Conservation (phyloP, 768 basidiomycete species). For the Grammothele lineata region DNA sequence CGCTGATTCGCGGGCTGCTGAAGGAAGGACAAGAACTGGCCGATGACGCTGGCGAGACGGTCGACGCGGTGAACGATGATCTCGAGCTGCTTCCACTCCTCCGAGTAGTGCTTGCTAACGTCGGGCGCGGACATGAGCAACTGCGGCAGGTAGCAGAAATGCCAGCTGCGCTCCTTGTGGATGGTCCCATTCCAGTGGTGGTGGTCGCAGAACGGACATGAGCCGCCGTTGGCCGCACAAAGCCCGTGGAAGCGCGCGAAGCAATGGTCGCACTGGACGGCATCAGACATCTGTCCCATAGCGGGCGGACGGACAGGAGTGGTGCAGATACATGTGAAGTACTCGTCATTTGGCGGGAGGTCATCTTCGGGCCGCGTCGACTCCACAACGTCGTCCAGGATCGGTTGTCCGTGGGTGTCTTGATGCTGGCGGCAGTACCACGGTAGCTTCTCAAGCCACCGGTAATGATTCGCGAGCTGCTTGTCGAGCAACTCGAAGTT, state of each 20-base stretch:
- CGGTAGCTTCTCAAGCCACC: slow-evolving; percentile 71
- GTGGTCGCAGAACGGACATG: slow-evolving; percentile 88
- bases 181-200: slow-evolving; percentile 89
- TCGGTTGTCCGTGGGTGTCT: slow-evolving; percentile 54
- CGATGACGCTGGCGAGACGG: slow-evolving; percentile 67
- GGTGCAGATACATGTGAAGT: slow-evolving; percentile 81
- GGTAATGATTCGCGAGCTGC: slow-evolving; percentile 61
- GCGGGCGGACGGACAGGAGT: slow-evolving; percentile 76
- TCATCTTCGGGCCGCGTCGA: slow-evolving; percentile 77
- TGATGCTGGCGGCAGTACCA: slow-evolving; percentile 75
- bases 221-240: slow-evolving; percentile 85
- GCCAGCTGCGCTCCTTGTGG: slow-evolving; percentile 77
- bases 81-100: slow-evolving; percentile 77
- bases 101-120: slow-evolving; percentile 72
- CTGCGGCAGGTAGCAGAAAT: slow-evolving; percentile 74
- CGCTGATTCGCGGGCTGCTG: slow-evolving; percentile 67
- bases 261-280: slow-evolving; percentile 89
- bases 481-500: slow-evolving; percentile 68
- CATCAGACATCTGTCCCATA: slow-evolving; percentile 69
- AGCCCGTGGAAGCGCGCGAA: slow-evolving; percentile 82
- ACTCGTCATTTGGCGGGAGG: slow-evolving; percentile 73
- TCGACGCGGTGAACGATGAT: slow-evolving; percentile 77
- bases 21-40: slow-evolving; percentile 74
- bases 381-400: slow-evolving; percentile 73
- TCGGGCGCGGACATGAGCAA: slow-evolving; percentile 73